These are phyloP conservation scores for Tilletia walkeri DNA, from an alignment of 1,284 basidiomycete species.

Conservation along the genomic window DNA sequence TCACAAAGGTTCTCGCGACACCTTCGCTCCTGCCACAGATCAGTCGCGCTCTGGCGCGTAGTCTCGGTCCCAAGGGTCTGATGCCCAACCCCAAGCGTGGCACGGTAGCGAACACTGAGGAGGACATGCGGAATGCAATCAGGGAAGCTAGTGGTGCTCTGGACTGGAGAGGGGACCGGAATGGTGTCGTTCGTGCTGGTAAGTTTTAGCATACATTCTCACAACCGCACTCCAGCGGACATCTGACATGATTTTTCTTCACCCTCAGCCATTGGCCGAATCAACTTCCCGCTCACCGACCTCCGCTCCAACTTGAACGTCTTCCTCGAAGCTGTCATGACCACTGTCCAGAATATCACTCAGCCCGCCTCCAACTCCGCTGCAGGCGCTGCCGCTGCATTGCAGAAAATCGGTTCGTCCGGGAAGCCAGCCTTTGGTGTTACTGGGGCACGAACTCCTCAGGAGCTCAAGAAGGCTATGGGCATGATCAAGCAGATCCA, in stretches of 20 bases:
- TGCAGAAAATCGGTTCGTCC: neutral
- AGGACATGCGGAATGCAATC: constrained; percentile 64
- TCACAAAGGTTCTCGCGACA: constrained; percentile 77
- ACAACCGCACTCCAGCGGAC: neutral
- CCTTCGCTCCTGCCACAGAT: constrained; percentile 75
- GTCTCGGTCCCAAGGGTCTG: constrained; percentile 86
- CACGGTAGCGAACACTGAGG: constrained; percentile 81
- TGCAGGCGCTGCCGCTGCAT: constrained; percentile 12
- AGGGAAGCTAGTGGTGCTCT: constrained; percentile 74
- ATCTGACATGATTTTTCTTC: neutral
- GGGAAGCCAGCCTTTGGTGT: constrained; percentile 3
- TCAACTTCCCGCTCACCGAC: constrained; percentile 68
- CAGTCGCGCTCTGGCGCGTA: constrained; percentile 69
- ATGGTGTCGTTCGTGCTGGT: constrained; percentile 76
- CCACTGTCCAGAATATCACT: constrained; percentile 37
- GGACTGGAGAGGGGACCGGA: constrained; percentile 89
- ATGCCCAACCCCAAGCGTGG: constrained; percentile 94
- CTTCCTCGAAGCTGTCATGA: constrained; percentile 70
- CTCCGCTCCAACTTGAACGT: constrained; percentile 76
- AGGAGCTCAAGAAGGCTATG: constrained; percentile 27
- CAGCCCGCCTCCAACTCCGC: constrained; percentile 23
- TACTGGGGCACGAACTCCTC: neutral
- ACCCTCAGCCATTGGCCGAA: constrained; percentile 59
- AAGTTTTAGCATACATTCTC: constrained; percentile 16
- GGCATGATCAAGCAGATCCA: constrained; percentile 63